Evolutionary conservation across 2,329 filamentous ascomycete genomes (phyloP).

Genomic region (Boeremia exigua): DNA sequence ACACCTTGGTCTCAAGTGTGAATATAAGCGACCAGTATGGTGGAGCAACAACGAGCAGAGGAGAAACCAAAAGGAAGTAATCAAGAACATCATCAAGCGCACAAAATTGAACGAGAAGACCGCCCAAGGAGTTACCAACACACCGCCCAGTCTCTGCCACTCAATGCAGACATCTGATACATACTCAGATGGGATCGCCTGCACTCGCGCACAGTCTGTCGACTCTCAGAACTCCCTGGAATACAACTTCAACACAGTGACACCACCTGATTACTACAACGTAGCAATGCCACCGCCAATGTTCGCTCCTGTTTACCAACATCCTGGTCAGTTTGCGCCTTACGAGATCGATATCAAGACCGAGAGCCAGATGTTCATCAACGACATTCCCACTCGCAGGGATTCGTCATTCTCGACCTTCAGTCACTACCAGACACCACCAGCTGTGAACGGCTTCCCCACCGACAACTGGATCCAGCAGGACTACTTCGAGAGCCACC

Average conservation of each 20-base stretch:
- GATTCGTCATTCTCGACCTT: slow-evolving; percentile 93
- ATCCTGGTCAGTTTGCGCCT: slow-evolving; percentile 70
- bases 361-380: slow-evolving; percentile 90
- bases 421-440: slow-evolving; percentile 85
- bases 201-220: slow-evolving; percentile 75
- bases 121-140: slow-evolving; percentile 62
- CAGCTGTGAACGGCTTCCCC: slow-evolving; percentile 71
- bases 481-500: slow-evolving; percentile 70
- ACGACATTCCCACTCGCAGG: slow-evolving; percentile 82
- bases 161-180: slow-evolving; percentile 82
- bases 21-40: slow-evolving; percentile 97
- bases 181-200: slow-evolving; percentile 74
- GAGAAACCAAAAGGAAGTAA: slow-evolving; percentile 86
- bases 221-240: slow-evolving; percentile 76
- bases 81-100: slow-evolving; percentile 97
- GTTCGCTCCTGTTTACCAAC: slow-evolving; percentile 52
- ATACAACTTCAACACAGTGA: slow-evolving; percentile 70
- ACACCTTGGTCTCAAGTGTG: slow-evolving; percentile 82
- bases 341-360: slow-evolving; percentile 98
- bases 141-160: slow-evolving; percentile 80
- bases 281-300: slow-evolving; percentile 62
- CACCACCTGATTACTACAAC: slow-evolving; percentile 63
- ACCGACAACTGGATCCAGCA: slow-evolving; percentile 76
- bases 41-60: slow-evolving; percentile 93
- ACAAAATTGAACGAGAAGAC: slow-evolving; percentile 94